phyloP scores from a whole-genome alignment of 306 rosid species.

The Gastrolobium bilobum region DNA sequence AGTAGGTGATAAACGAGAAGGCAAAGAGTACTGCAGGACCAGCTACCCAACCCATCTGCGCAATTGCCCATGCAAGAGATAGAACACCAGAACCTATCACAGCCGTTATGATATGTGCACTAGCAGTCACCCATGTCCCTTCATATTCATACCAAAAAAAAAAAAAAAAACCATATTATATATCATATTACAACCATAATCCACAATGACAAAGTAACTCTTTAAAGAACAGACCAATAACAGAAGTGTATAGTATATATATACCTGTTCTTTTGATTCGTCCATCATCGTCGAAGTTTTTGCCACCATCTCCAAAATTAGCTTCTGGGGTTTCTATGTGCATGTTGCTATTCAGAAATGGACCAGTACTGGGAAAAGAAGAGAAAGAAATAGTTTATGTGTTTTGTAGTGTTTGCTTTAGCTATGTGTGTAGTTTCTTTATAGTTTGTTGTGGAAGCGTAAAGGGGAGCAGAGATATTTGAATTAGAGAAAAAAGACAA shows the following conservation, averaged over 20 bases:
- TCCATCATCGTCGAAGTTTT: constrained; percentile 82
- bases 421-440: not conserved
- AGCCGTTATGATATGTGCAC: constrained; percentile 87
- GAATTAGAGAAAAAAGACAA: constrained; percentile 12
- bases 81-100: constrained; percentile 90
- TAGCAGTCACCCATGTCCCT: constrained; percentile 92
- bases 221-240: too few species aligned
- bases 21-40: constrained; percentile 78
- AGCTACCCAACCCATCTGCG: constrained; percentile 83
- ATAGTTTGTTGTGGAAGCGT: not conserved
- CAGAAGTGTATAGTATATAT: not conserved
- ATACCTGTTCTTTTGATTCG: constrained; percentile 76
- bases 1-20: constrained; percentile 84
- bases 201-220: too few species aligned
- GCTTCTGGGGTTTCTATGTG: constrained; percentile 62
- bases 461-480: constrained; percentile 9
- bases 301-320: constrained; percentile 48
- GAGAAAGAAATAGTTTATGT: not conserved
- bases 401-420: constrained; percentile 15
- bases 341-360: constrained; percentile 58
- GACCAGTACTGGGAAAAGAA: not conserved
- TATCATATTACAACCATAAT: not conserved
- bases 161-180: not conserved
- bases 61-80: constrained; percentile 79
- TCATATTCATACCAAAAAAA: not conserved